These are phyloP conservation scores for Hypholoma sublateritium DNA, from an alignment of 768 basidiomycete species.

Conservation along the genomic window DNA sequence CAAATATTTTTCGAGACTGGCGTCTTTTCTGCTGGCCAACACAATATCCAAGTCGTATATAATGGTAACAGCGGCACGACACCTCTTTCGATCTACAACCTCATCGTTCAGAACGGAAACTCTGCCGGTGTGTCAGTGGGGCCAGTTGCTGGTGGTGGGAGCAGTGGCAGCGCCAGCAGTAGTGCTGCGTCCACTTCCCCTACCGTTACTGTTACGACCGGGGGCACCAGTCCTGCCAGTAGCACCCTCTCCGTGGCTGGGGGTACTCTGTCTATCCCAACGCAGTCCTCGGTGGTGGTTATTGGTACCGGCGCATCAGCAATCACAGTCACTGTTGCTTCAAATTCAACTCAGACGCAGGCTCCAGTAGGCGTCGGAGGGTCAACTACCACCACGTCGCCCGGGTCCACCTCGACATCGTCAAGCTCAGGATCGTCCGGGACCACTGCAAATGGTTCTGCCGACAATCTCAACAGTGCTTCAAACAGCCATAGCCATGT, in stretches of 20 bases:
- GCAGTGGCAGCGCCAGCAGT: background rate
- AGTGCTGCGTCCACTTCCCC: background rate
- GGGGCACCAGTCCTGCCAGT: background rate
- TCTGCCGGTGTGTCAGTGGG: background rate
- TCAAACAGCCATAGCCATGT: background rate
- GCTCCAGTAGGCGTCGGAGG: background rate
- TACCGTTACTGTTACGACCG: background rate
- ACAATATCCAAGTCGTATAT: background rate
- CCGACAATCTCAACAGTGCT: background rate
- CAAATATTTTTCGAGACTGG: constrained; percentile 1
- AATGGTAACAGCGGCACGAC: constrained; percentile 2
- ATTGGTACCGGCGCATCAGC: background rate
- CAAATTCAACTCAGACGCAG: background rate
- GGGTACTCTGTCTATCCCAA: background rate
- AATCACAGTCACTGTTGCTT: background rate
- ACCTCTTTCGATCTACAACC: constrained; percentile 1
- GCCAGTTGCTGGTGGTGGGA: background rate
- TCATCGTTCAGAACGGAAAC: constrained; percentile 1
- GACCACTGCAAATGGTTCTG: background rate
- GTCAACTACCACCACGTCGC: background rate
- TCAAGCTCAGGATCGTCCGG: background rate
- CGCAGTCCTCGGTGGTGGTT: background rate
- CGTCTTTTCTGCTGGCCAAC: background rate
- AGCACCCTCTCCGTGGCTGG: background rate
- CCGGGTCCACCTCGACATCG: too few species aligned